Evolutionary conservation across 345 rosid species (phyloP), one percentile per base, ranked within the genome.

Genomic region (Populus davidiana): DNA sequence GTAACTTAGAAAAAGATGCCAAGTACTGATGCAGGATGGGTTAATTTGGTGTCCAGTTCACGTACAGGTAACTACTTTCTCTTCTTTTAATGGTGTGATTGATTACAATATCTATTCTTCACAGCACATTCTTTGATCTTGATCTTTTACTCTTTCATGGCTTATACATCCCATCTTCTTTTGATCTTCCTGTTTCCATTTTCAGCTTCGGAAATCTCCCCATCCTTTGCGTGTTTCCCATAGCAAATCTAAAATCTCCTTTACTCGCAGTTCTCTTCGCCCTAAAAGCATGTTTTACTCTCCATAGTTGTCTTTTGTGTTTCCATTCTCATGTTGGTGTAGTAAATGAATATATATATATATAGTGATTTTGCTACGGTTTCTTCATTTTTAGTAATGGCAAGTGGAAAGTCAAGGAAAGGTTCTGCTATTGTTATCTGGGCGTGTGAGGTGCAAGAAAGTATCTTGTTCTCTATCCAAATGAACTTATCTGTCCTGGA

Each of bases 161-260:
- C 14, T 41, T 75, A 25, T 31, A 29, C 4, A n/a, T 38, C 25
- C 61, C 23, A 41, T 17, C 43, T 69, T 27, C 23, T 8, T 5
- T 41, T 29, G 49, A 47, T 70, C 77, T 64, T 44, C 21, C 17
- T 6, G 5, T 70, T 80, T 80, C 83, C 61, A 71, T 56, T 75
- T 71, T 71, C 8, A 54, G 83, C 83, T 66, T 44, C 50, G 14
- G 21, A 41, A 76, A 3, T 33, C 18, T 29, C 21, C 71, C 25
- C 33, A 13, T 31, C 39, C 6, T 64, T 44, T 65, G 38, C 33
- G 35, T 61, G 36, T 70, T 49, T 68, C 25, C 44, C 59, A 6
- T 18, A 52, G 36, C 36, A 66, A 75, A 75, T 75, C 66, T 67
- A 35, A 1, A 52, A 18, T 29, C 25, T 47, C 33, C 17, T 47